Evolutionary conservation across 1,284 basidiomycete genomes (phyloP), one percentile per base, ranked within the genome.

Genomic region (Sanghuangporus sanghuang): DNA sequence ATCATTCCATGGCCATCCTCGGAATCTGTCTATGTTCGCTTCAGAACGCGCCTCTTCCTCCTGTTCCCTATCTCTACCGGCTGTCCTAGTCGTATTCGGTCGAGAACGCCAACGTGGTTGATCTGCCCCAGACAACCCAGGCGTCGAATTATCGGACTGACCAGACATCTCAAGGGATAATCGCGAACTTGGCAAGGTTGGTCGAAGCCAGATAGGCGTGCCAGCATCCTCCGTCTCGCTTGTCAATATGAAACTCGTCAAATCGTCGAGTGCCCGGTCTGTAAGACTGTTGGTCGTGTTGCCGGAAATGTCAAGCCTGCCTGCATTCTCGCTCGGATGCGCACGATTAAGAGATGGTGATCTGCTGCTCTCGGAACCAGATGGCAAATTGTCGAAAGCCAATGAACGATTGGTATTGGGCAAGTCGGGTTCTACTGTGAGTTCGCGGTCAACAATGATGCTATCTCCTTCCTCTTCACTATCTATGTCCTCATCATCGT

Each of bases 361-460:
- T n/a, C 53, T 35, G 53, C 14, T 7, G n/a, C 32, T 18, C 32
- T 16, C 27, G 6, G 53, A 14, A 36, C 27, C 14, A 35, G 35
- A 11, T 21, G 14, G 9, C 9, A 12, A 53, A 23, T 35, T 35
- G 9, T 16, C 11, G 1, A 38, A 11, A 16, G 4, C 16, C 16
- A 39, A 8, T 54, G 32, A 32, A 36, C 14, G 36, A 36, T 36
- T 36, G 27, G 8, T 8, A 11, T 38, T 14, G 36, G 39, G 7
- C 18, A 42, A 49, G n/a, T 49, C 46, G n/a, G 39, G 21, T n/a
- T 38, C 52, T 35, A 54, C 36, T 14, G 27, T n/a, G n/a, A 54
- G 44, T 23, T 42, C 52, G 23, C 61, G 53, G 49, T 62, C 61
- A 44, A 62, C 53, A 23, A 39, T 38, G n/a, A 62, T 57, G 23